Conservation (phyloP, 306 rosid genomes). For the Glycine soja region DNA sequence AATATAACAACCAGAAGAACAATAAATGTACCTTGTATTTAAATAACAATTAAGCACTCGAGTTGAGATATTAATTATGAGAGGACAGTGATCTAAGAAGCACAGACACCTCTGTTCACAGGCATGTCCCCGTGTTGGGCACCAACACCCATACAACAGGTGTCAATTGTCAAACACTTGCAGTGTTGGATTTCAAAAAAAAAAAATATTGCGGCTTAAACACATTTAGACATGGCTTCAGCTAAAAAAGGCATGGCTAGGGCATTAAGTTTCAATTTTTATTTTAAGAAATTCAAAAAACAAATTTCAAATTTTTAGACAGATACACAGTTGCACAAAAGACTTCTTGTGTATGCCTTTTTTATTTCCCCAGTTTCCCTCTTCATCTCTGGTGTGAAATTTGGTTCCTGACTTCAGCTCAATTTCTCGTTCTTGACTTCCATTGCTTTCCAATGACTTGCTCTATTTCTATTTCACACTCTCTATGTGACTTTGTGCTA, state of each 20-base stretch:
- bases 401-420: not conserved
- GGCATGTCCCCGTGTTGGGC: not conserved
- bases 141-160: not conserved
- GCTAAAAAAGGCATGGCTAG: not conserved
- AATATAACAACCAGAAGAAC: conserved; percentile 22
- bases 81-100: no score
- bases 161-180: not conserved
- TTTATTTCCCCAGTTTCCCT: not conserved
- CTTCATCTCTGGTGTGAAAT: not conserved
- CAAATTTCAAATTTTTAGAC: not conserved
- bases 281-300: no score
- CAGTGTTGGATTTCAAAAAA: no score
- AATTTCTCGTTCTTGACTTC: no score
- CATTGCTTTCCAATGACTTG: not conserved
- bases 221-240: not conserved
- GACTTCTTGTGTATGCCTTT: not conserved
- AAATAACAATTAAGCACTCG: not conserved
- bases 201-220: no score
- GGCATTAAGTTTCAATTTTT: not conserved
- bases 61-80: no score
- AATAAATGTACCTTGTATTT: not conserved
- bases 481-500: not conserved
- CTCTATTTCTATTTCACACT: not conserved
- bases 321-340: no score
- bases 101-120: no score